Evolutionary conservation across 1,284 basidiomycete genomes (phyloP), one percentile per base, ranked within the genome.

Genomic region (Ustilago nuda): DNA sequence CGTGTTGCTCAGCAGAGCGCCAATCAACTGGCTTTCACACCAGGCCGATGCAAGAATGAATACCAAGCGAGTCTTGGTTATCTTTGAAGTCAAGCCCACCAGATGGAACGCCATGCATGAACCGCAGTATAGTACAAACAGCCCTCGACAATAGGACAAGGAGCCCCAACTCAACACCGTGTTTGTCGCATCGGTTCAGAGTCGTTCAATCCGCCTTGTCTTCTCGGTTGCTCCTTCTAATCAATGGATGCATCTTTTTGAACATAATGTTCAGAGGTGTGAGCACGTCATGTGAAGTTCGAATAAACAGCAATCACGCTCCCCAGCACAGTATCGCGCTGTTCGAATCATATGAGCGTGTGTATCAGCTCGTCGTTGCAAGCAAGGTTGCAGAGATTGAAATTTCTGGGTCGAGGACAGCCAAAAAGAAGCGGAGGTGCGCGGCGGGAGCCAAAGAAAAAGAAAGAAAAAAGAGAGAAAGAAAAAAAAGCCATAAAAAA

Each of bases 391-490:
- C 6, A 48, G 45, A 5, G 48, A 30, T 32, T 27, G 13, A 13
- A 32, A n/a, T 50, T 50, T 32, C 48, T 50, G 48, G 48, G 30
- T 50, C 12, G 11, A 2, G 4, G 4, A 13, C 4, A 37, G 51
- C 51, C 33, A 53, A 36, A 33, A 48, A 27, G 23, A 39, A 56
- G 55, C 55, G 54, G 54, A 56, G 54, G 54, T 56, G 23, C 54
- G 54, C 54, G 55, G 55, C 55, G 39, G 55, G 55, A 45, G 23
- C 9, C 37, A 30, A 45, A 33, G 3, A 7, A 8, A 37, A 19
- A 15, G 8, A 32, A 53, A 36, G n/a, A 27, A 27, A 37, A 56
- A 5, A 12, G 30, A 43, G n/a, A 12, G 8, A 12, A 30, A 52
- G 7, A 33, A 52, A 52, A 35, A 52, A 23, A 52, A 12, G 15